phyloP scores from a whole-genome alignment of 2,329 filamentous ascomycete genomes.

The Ceratocystis huliohia region DNA sequence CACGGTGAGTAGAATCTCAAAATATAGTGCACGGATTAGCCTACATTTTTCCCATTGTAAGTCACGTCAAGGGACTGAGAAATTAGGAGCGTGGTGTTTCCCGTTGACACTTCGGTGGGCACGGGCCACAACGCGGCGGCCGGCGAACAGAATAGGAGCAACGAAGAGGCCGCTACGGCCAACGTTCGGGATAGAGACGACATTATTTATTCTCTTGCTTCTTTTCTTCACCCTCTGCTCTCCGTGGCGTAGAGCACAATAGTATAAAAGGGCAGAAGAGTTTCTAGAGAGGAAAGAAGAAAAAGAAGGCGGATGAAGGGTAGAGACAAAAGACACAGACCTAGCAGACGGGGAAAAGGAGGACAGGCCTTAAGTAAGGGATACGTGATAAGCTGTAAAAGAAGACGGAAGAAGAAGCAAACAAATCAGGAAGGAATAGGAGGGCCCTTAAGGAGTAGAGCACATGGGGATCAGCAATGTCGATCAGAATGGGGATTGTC shows the following conservation, averaged over 20 bases:
- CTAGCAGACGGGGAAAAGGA: no score
- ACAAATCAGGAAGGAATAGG: background rate
- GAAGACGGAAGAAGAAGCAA: background rate
- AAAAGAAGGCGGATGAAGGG: background rate
- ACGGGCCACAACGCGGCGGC: conserved; percentile 41
- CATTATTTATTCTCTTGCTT: conserved; percentile 14
- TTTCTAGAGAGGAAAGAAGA: background rate
- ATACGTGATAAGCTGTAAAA: background rate
- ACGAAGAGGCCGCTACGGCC: conserved; percentile 10
- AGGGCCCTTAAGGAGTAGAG: no score
- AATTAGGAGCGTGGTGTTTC: conserved; percentile 42
- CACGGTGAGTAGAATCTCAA: conserved; percentile 21
- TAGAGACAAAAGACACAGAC: no score
- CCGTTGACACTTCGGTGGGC: conserved; percentile 39
- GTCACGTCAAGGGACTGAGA: conserved; percentile 39
- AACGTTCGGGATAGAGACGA: conserved; percentile 9
- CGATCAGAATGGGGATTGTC: background rate
- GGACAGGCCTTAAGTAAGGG: no score
- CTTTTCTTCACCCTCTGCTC: background rate
- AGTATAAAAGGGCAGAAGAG: background rate
- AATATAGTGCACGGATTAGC: conserved; percentile 30
- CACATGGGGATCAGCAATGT: background rate
- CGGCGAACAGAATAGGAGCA: conserved; percentile 29
- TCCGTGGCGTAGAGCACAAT: background rate
- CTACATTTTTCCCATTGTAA: conserved; percentile 47